Conservation (phyloP, 768 basidiomycete species). For the Gymnopilus dilepis region DNA sequence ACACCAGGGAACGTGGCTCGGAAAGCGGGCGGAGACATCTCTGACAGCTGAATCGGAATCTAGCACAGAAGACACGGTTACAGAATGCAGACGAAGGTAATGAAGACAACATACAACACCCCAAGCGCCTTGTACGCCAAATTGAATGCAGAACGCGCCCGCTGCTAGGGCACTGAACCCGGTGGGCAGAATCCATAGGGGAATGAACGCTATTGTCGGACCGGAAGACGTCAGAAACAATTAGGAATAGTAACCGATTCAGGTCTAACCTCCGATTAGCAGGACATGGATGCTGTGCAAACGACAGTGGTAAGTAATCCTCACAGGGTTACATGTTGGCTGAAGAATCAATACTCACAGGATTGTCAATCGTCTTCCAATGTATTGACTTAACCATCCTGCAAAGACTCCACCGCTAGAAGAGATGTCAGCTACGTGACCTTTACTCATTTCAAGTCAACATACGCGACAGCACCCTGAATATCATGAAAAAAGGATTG, state of each 20-base stretch:
- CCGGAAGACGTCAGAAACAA: neutral
- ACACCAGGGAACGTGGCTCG: slow-evolving; percentile 88
- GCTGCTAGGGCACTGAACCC: slow-evolving; percentile 73
- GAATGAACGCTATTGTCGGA: slow-evolving; percentile 52
- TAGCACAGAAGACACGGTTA: slow-evolving; percentile 25
- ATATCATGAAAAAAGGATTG: neutral
- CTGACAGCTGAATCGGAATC: slow-evolving; percentile 79
- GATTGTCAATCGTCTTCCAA: slow-evolving; percentile 86
- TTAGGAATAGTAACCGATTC: neutral
- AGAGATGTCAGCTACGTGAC: neutral
- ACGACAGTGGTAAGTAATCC: slow-evolving; percentile 7
- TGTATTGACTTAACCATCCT: slow-evolving; percentile 73
- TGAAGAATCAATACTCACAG: slow-evolving; percentile 45
- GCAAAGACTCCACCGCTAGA: slow-evolving; percentile 71
- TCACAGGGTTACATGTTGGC: too few species aligned
- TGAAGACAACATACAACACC: slow-evolving; percentile 67
- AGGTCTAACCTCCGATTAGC: slow-evolving; percentile 51
- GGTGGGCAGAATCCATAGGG: slow-evolving; percentile 83
- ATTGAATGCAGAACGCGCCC: slow-evolving; percentile 86
- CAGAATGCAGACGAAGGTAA: slow-evolving; percentile 44
- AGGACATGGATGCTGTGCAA: slow-evolving; percentile 53
- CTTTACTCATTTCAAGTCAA: neutral
- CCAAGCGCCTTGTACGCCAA: slow-evolving; percentile 92
- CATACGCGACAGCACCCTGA: slow-evolving; percentile 46
- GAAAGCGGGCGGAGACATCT: slow-evolving; percentile 89